Conservation (phyloP, 768 basidiomycete species). For the Galerina marginata region DNA sequence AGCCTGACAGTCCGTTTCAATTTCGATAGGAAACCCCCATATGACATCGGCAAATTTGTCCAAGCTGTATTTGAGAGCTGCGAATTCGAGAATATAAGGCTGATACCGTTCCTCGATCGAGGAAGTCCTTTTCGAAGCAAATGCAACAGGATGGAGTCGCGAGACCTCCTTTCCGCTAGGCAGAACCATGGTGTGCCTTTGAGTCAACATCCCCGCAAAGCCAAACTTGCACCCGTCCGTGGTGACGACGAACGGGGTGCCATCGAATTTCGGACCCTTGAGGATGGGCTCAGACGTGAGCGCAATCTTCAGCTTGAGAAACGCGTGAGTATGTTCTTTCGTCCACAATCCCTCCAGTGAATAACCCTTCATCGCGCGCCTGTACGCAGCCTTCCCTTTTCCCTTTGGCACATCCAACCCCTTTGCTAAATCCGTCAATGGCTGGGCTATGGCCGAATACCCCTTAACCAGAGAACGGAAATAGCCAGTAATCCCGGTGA, state of each 20-base stretch:
- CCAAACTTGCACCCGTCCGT: conserved; percentile 42
- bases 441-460: conserved; percentile 38
- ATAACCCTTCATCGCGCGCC: conserved; percentile 25
- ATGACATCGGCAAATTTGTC: conserved; percentile 27
- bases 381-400: conserved; percentile 29
- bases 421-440: conserved; percentile 34
- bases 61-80: conserved; percentile 18
- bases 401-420: conserved; percentile 22
- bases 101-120: conserved; percentile 32
- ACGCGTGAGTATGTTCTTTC: conserved; percentile 24
- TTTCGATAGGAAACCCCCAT: conserved; percentile 33
- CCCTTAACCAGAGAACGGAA: conserved; percentile 38
- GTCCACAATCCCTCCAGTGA: conserved; percentile 14
- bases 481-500: conserved; percentile 40
- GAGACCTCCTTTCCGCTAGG: conserved; percentile 28
- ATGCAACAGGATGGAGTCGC: conserved; percentile 34
- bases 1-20: conserved; percentile 42
- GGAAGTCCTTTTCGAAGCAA: conserved; percentile 41
- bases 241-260: conserved; percentile 40
- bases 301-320: conserved; percentile 34
- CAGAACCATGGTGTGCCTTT: conserved; percentile 23
- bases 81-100: conserved; percentile 39
- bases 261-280: conserved; percentile 34
- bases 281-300: conserved; percentile 39
- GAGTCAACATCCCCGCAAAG: conserved; percentile 37